Conservation (phyloP, 192 early-diverging fungal species). For the Spizellomyces sp. region DNA sequence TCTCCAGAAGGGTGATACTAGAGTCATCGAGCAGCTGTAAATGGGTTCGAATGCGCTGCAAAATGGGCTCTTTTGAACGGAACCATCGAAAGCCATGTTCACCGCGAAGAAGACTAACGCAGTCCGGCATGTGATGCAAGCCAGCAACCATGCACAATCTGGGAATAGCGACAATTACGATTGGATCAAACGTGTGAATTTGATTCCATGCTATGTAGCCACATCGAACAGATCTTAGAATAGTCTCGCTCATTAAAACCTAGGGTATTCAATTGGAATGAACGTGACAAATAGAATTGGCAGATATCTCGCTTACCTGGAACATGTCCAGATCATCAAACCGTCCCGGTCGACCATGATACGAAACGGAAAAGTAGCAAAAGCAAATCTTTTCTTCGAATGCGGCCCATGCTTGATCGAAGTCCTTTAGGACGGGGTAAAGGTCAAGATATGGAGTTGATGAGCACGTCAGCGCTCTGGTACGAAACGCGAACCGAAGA, state of each 20-base stretch:
- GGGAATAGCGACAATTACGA: constrained; percentile 60
- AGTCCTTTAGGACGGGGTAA: constrained; percentile 57
- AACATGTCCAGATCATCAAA: constrained; percentile 54
- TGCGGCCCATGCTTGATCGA: constrained; percentile 66
- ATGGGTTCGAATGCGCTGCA: constrained; percentile 4
- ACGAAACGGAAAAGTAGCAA: constrained; percentile 65
- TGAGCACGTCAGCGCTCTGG: constrained; percentile 24
- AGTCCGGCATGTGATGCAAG: constrained; percentile 54
- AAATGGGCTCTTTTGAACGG: constrained; percentile 40
- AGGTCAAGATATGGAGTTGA: constrained; percentile 47
- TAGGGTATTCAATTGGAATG: constrained; percentile 10
- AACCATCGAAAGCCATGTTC: constrained; percentile 67
- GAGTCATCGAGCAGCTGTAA: not conserved
- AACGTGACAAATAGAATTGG: constrained; percentile 8
- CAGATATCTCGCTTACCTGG: constrained; percentile 34
- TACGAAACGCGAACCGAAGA: constrained; percentile 53
- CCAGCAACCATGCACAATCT: constrained; percentile 62
- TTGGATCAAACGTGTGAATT: constrained; percentile 60
- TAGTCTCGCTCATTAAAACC: constrained; percentile 65
- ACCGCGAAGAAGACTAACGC: constrained; percentile 55
- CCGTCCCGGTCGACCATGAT: constrained; percentile 43
- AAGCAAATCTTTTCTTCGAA: constrained; percentile 74
- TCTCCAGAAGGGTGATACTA: constrained; percentile 18
- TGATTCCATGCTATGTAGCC: constrained; percentile 43
- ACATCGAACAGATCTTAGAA: constrained; percentile 46